Conservation (phyloP, 164 flowering plant species). For the Annona squamosa region DNA sequence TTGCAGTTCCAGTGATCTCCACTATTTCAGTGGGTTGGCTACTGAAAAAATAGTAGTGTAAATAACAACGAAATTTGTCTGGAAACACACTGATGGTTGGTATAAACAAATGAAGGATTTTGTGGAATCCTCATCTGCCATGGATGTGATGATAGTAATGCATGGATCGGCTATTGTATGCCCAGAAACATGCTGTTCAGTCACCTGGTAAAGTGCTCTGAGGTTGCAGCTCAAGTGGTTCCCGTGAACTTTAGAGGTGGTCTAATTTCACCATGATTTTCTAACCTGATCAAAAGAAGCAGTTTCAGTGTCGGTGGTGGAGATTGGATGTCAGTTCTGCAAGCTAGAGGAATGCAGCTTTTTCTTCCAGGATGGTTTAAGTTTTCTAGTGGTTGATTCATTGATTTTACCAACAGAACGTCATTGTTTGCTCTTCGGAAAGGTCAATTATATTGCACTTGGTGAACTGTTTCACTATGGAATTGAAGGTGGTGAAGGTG, state of each 20-base stretch:
- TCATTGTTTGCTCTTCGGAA: neutral
- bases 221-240: neutral
- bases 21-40: neutral
- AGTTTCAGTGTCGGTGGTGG: neutral
- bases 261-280: too few relatives aligned
- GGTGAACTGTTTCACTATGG: neutral
- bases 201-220: neutral
- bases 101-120: neutral
- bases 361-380: neutral
- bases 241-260: neutral
- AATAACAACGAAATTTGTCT: neutral
- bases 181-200: neutral
- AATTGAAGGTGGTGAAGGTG: neutral
- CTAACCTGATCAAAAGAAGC: neutral
- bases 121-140: neutral
- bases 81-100: neutral
- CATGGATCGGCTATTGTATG: neutral
- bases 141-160: neutral
- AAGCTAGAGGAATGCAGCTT: neutral
- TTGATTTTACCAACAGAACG: neutral
- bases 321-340: neutral
- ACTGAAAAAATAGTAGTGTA: neutral
- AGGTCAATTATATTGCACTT: neutral
- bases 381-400: neutral
- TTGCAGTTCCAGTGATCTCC: neutral